These are phyloP conservation scores for Pyricularia sp. DNA, from an alignment of 2,329 filamentous ascomycete genomes.

Conservation along the genomic window DNA sequence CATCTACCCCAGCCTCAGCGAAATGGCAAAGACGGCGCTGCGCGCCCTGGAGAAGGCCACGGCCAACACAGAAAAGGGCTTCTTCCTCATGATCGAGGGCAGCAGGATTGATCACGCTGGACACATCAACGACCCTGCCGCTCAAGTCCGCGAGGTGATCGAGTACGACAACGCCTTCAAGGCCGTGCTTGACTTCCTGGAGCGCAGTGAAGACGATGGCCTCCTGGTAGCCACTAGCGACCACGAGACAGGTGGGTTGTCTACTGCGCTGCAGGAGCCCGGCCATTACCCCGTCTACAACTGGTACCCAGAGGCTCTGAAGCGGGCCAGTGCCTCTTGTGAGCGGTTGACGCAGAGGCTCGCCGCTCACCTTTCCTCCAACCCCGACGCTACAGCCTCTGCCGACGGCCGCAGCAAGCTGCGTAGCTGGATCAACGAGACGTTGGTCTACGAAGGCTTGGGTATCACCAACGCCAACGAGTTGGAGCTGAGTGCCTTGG, in stretches of 20 bases:
- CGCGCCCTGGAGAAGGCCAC: conserved; percentile 71
- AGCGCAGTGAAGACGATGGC: conserved; percentile 57
- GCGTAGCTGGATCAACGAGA: conserved; percentile 51
- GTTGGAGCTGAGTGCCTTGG: conserved; percentile 55
- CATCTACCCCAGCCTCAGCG: conserved; percentile 74
- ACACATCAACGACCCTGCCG: conserved; percentile 70
- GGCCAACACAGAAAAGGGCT: conserved; percentile 72
- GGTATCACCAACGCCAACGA: conserved; percentile 64
- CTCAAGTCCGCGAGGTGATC: conserved; percentile 83
- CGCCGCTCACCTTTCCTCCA: conserved; percentile 35
- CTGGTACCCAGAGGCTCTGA: conserved; percentile 76
- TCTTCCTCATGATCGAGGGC: conserved; percentile 98
- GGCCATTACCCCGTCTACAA: conserved; percentile 42
- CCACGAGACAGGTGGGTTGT: conserved; percentile 87
- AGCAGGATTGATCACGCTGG: conserved; percentile 93
- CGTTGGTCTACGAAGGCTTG: conserved; percentile 56
- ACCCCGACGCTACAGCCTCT: neutral
- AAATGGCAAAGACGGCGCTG: conserved; percentile 80
- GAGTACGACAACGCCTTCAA: conserved; percentile 84
- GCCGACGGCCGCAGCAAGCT: conserved; percentile 15
- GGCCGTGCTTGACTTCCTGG: conserved; percentile 72
- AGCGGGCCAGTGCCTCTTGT: conserved; percentile 61
- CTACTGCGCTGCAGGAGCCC: conserved; percentile 53
- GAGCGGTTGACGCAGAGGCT: conserved; percentile 57
- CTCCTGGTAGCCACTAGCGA: conserved; percentile 85